Conservation (phyloP, 116 monocot species). For the Papilionanthe hybrid region DNA sequence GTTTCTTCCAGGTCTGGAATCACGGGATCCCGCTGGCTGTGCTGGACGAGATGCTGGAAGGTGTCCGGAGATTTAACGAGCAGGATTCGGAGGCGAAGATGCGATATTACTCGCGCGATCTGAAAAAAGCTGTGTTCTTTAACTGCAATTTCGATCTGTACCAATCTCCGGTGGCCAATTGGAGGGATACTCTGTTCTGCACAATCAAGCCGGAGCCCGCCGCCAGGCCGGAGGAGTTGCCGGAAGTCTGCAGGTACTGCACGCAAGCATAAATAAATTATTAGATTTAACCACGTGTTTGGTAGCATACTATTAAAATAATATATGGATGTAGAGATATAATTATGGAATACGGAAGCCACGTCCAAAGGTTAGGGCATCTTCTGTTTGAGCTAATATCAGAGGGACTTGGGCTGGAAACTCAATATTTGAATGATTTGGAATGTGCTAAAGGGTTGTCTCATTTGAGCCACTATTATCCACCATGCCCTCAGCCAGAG, state of each 20-base stretch:
- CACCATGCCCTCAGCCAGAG: slow-evolving; percentile 46
- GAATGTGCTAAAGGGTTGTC: slow-evolving; percentile 28
- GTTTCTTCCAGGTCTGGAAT: slow-evolving; percentile 70
- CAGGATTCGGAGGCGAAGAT: slow-evolving; percentile 19
- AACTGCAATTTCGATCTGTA: slow-evolving; percentile 62
- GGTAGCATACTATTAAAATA: too few relatives aligned
- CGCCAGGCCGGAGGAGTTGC: slow-evolving; percentile 35
- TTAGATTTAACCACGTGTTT: too few relatives aligned
- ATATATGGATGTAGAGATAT: too few relatives aligned
- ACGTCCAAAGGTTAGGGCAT: slow-evolving; percentile 11
- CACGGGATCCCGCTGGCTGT: slow-evolving; percentile 34
- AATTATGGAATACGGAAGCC: too few relatives aligned
- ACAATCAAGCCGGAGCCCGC: slow-evolving; percentile 3
- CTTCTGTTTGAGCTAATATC: not conserved
- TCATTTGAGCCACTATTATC: slow-evolving; percentile 21
- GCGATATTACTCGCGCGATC: slow-evolving; percentile 24
- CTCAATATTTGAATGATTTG: slow-evolving; percentile 23
- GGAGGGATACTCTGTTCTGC: slow-evolving; percentile 70
- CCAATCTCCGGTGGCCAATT: slow-evolving; percentile 58
- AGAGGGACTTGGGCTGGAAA: slow-evolving; percentile 35
- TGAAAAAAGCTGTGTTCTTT: slow-evolving; percentile 34
- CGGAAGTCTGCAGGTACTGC: slow-evolving; percentile 20
- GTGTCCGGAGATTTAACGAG: slow-evolving; percentile 54
- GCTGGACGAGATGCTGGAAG: slow-evolving; percentile 25
- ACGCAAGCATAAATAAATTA: too few relatives aligned